Base-by-base conservation (phyloP, 768 basidiomycete species). In the Leccinum sublutescens region DNA sequence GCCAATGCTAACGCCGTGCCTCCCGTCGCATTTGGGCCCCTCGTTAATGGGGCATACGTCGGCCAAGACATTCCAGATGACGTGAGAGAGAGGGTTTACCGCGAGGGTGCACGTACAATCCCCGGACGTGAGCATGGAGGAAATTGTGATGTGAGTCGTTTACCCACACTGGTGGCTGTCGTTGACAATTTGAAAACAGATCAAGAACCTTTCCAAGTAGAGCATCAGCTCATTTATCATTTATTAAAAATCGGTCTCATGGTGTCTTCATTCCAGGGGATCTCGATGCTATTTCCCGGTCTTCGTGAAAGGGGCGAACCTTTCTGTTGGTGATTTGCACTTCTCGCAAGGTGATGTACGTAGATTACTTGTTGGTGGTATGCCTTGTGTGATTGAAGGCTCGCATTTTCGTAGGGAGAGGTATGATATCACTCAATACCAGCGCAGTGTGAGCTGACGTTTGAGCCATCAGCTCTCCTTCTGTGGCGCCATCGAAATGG, bases 41-140 rank as follows among this genome's bases (percentile, higher is more conserved):
- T 85, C 56, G 72, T 78, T 0, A 76, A 67, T 25, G 87, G 87
- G 1, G 81, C 85, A 6, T 85, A 91, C 64, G 82, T 91, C 12
- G 89, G 89, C 3, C 87, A 89, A 67, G 85, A 87, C 43, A 62
- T 90, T 4, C 64, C 73, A 11, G 66, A 73, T 1, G 76, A 80
- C 4, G 68, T 86, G 2, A 67, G 69, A 52, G 76, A 78, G 60
- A 86, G 81, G 77, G 83, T 92, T 57, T 76, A 77, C 11, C 68
- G 64, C 31, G 88, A 92, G 62, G 89, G 89, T 21, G 88, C 89
- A 40, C 78, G 89, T 61, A 91, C 89, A 0, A 77, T 89, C 47
- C 89, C 89, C 7, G 87, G 86, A 14, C 71, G 89, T n/a, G 89
- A 92, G 68, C 88, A 91, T 69, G 89, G 89, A 17, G 89, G 89